Conservation (phyloP, 2,329 filamentous ascomycete genomes). For the Helminthosporium solani region DNA sequence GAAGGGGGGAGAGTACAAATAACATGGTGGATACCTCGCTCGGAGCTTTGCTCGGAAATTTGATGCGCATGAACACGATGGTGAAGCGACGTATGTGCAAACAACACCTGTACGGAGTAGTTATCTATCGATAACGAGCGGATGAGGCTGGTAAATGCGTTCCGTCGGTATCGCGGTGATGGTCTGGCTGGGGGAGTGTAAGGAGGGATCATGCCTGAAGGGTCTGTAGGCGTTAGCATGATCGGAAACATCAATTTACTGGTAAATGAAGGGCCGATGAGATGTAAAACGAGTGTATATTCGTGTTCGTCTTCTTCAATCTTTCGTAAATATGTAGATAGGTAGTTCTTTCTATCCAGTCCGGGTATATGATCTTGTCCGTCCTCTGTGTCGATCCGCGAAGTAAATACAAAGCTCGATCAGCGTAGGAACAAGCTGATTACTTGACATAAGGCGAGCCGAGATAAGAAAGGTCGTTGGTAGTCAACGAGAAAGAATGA, state of each 20-base stretch:
- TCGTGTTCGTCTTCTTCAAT: background rate
- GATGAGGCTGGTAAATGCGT: too few species aligned
- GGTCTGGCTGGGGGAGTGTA: too few species aligned
- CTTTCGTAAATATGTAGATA: slow-evolving; percentile 3
- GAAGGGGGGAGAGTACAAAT: too few species aligned
- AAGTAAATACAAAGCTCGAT: background rate
- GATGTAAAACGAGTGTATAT: slow-evolving; percentile 1
- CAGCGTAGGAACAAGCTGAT: background rate
- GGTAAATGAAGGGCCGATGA: too few species aligned
- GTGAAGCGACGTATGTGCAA: too few species aligned
- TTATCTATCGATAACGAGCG: too few species aligned
- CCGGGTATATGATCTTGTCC: slow-evolving; percentile 7
- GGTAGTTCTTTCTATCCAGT: slow-evolving; percentile 1
- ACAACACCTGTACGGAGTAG: too few species aligned
- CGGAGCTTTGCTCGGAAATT: too few species aligned
- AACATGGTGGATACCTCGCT: too few species aligned
- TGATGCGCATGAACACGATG: too few species aligned
- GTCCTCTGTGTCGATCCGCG: background rate
- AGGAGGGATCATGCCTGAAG: background rate
- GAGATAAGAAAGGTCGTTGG: background rate
- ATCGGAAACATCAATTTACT: too few species aligned
- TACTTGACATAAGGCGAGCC: background rate
- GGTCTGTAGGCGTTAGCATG: background rate
- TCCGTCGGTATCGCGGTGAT: too few species aligned
- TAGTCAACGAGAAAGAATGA: background rate